A percentile compares a stretch with the other conserved stretches of the same genome.
phyloP scores from a whole-genome alignment of 176 grass and related monocot genomes.

The Areca catechu region DNA sequence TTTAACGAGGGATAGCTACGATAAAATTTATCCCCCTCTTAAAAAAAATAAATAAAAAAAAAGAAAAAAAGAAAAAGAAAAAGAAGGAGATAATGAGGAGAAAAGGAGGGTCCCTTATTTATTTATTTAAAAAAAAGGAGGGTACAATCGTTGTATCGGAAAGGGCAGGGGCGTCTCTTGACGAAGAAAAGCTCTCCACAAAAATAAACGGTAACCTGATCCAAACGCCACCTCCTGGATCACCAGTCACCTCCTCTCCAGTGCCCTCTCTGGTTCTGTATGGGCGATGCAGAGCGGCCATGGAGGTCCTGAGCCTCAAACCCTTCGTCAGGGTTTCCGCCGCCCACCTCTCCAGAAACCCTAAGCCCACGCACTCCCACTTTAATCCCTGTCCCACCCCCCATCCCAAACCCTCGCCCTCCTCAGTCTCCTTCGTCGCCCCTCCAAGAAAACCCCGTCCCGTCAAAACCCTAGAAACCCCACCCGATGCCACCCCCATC shows the following conservation, averaged over 20 bases:
- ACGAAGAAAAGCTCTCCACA: no score
- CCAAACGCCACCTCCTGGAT: background rate
- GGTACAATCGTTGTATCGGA: no score
- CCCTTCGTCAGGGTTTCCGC: slow-evolving; percentile 42
- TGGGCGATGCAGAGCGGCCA: slow-evolving; percentile 65
- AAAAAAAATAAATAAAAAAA: no score
- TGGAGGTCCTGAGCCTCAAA: slow-evolving; percentile 58
- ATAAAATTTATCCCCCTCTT: no score
- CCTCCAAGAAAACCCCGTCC: slow-evolving; percentile 10
- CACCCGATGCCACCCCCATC: slow-evolving; percentile 1
- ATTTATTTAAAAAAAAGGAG: no score
- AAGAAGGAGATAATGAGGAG: no score
- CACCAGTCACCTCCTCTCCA: slow-evolving; percentile 3
- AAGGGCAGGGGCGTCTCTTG: no score
- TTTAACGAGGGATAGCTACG: no score
- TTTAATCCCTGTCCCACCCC: background rate
- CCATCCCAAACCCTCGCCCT: background rate
- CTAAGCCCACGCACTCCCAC: no score
- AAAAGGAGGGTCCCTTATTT: no score
- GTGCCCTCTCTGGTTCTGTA: background rate
- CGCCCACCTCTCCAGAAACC: slow-evolving; percentile 8
- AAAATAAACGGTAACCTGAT: background rate
- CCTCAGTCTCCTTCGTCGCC: slow-evolving; percentile 7
- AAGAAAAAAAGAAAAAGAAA: no score
- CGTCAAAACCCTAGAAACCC: background rate